A percentile compares a stretch with the other conserved stretches of the same genome.
Conservation (phyloP, 2,329 filamentous ascomycete genomes). For the Aspergillus clavatus region DNA sequence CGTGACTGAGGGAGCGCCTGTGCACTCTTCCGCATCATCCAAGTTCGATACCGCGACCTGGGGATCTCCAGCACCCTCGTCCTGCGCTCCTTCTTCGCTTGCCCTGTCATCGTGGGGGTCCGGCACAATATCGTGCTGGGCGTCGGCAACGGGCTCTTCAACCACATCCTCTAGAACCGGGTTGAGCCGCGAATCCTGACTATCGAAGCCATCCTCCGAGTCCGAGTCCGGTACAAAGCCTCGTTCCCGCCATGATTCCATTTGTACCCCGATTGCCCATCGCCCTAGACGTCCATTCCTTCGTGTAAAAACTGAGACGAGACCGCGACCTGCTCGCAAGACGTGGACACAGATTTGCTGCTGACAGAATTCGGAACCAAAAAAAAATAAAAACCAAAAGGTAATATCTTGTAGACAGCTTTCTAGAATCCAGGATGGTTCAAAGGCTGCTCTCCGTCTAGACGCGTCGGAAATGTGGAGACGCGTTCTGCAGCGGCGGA, state of each 20-base stretch:
- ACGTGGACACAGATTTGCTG: too few relatives aligned
- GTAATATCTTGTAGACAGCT: too few relatives aligned
- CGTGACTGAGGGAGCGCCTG: not conserved
- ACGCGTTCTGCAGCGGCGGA: slow-evolving; percentile 20
- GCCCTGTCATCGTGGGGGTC: not conserved
- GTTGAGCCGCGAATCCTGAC: slow-evolving; percentile 24
- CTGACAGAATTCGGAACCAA: too few relatives aligned
- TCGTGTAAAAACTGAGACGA: slow-evolving; percentile 1
- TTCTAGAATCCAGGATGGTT: too few relatives aligned
- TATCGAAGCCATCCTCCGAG: slow-evolving; percentile 41
- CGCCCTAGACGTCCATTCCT: slow-evolving; percentile 28
- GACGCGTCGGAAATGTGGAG: slow-evolving; percentile 26
- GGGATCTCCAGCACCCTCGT: not conserved
- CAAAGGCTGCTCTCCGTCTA: not conserved
- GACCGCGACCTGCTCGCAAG: not conserved
- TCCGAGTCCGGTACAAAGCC: slow-evolving; percentile 51
- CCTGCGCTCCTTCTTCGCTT: not conserved
- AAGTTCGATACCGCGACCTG: not conserved
- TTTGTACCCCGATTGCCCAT: slow-evolving; percentile 37
- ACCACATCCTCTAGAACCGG: too few relatives aligned
- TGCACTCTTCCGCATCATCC: not conserved
- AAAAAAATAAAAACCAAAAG: too few relatives aligned
- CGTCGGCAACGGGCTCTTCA: not conserved
- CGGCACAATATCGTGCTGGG: not conserved
- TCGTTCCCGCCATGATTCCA: slow-evolving; percentile 48